These are phyloP conservation scores for Prunus yedoensis DNA, from an alignment of 331 rosid genomes.

Conservation along the genomic window DNA sequence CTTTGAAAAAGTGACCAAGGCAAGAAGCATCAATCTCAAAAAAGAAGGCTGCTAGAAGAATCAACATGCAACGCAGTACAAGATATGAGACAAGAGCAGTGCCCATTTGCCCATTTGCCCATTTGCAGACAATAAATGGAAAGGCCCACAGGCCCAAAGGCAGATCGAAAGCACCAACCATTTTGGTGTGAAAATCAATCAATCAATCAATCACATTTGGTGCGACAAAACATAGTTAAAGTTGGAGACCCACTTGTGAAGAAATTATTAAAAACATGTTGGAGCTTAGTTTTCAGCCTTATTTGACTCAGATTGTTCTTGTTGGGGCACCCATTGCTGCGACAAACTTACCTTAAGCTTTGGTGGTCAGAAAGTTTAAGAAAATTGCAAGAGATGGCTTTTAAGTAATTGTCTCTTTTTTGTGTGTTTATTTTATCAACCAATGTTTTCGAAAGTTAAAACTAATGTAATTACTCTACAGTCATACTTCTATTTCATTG, in stretches of 20 bases:
- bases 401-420: neutral
- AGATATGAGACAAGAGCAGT: neutral
- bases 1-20: neutral
- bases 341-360: neutral
- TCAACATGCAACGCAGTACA: neutral
- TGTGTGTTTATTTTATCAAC: neutral
- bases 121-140: neutral
- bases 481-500: neutral
- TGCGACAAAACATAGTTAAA: constrained; percentile 29
- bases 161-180: constrained; percentile 13
- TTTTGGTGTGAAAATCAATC: neutral
- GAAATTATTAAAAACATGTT: constrained; percentile 14
- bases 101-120: constrained; percentile 2
- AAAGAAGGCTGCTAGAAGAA: neutral
- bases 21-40: neutral
- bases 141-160: constrained; percentile 7
- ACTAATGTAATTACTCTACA: no score
- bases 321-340: neutral
- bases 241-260: constrained; percentile 25
- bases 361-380: neutral
- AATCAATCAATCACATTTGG: constrained; percentile 10
- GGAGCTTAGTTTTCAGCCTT: neutral
- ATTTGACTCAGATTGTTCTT: constrained; percentile 3
- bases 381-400: neutral
- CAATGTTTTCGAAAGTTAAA: neutral